Percentiles rank a stretch among this genome's conserved stretches.
These are phyloP conservation scores for Agroathelia rolfsii DNA, from an alignment of 1,284 basidiomycete genomes.

Conservation along the genomic window DNA sequence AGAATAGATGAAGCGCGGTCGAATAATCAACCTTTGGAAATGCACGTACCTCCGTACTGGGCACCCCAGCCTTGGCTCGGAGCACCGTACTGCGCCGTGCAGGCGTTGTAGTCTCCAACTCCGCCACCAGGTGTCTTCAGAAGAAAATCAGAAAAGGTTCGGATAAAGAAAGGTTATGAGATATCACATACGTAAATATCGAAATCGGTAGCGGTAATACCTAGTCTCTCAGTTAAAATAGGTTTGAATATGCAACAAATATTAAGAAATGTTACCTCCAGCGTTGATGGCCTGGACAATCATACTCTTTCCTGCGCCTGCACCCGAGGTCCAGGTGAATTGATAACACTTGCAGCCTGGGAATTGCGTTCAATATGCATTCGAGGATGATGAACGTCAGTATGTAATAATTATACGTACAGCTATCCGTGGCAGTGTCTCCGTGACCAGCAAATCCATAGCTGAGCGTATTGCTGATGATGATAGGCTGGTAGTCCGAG, in stretches of 20 bases:
- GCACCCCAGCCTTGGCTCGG: conserved; percentile 14
- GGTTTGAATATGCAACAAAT: background rate
- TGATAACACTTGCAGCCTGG: conserved; percentile 16
- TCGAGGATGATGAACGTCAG: background rate
- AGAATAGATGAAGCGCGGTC: too few species aligned
- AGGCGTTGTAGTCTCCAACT: conserved; percentile 14
- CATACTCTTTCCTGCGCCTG: conserved; percentile 14
- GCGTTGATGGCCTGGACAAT: conserved; percentile 17
- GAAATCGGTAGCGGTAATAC: conserved; percentile 14
- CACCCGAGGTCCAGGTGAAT: conserved; percentile 16
- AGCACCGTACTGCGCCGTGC: conserved; percentile 14
- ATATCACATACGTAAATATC: conserved; percentile 13
- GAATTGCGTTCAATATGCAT: too few species aligned
- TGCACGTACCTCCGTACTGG: conserved; percentile 16
- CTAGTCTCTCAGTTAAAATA: conserved; percentile 3
- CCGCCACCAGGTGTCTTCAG: conserved; percentile 12
- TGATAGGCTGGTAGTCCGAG: conserved; percentile 15
- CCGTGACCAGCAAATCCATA: conserved; percentile 17
- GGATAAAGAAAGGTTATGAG: background rate
- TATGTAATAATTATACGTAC: conserved; percentile 2
- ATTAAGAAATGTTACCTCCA: conserved; percentile 5
- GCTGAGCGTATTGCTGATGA: too few species aligned
- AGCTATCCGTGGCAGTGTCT: conserved; percentile 13
- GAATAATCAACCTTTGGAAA: too few species aligned
- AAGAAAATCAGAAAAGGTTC: background rate